Percentiles rank a stretch among this genome's conserved stretches.
Evolutionary conservation across 306 rosid species (phyloP).

Genomic region (Pyrus pyrifolia): DNA sequence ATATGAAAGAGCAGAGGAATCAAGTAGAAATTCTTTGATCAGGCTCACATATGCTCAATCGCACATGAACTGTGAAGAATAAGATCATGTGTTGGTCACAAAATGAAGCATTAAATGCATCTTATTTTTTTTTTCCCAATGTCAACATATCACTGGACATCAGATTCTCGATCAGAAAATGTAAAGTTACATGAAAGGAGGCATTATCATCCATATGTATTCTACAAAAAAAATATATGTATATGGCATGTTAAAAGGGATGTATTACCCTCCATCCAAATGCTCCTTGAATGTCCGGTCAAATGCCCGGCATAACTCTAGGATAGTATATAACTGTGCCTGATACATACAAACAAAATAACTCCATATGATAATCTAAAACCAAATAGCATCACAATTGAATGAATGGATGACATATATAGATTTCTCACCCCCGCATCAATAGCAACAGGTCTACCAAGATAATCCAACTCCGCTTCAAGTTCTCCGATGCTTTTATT

Average conservation of each 20-base stretch:
- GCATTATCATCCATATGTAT: background rate
- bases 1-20: background rate
- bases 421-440: slow-evolving; percentile 37
- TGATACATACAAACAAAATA: slow-evolving; percentile 9
- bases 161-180: background rate
- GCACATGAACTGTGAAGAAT: background rate
- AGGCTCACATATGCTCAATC: background rate
- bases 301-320: slow-evolving; percentile 46
- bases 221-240: background rate
- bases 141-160: background rate
- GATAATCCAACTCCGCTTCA: slow-evolving; percentile 33
- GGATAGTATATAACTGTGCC: slow-evolving; percentile 43
- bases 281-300: slow-evolving; percentile 46
- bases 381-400: background rate
- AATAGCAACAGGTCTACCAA: slow-evolving; percentile 44
- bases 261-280: slow-evolving; percentile 41
- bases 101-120: background rate
- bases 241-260: background rate
- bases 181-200: background rate
- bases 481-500: slow-evolving; percentile 35
- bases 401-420: background rate
- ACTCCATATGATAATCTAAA: too few species aligned
- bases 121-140: background rate
- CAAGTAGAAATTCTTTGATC: background rate
- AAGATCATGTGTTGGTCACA: background rate